Evolutionary conservation across 2,329 filamentous ascomycete species (phyloP).

Genomic region (Piedraia hortae): DNA sequence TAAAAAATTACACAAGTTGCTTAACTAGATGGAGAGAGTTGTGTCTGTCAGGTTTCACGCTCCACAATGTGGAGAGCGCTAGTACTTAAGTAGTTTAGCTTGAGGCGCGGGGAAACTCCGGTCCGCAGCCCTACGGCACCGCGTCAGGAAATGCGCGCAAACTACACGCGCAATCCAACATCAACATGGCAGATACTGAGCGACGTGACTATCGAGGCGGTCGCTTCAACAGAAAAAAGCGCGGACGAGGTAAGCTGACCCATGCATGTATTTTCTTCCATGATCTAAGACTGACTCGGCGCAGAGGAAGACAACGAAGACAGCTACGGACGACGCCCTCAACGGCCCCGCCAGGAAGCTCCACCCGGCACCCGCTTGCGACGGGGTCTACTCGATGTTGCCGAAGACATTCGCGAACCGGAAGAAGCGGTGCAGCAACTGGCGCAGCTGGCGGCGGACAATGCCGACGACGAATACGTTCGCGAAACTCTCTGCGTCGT

Average conservation of each 20-base stretch:
- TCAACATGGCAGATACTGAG: too few species aligned
- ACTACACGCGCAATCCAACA: too few species aligned
- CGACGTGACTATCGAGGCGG: slow-evolving; percentile 9
- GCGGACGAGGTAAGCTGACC: slow-evolving; percentile 41
- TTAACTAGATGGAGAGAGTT: too few species aligned
- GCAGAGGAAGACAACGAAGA: slow-evolving; percentile 55
- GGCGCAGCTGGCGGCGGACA: slow-evolving; percentile 49
- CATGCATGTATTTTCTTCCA: too few species aligned
- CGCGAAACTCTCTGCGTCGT: slow-evolving; percentile 46
- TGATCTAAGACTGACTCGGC: too few species aligned
- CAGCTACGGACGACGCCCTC: slow-evolving; percentile 31
- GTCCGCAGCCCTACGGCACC: not conserved
- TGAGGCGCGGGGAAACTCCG: slow-evolving; percentile 1
- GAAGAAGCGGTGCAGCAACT: slow-evolving; percentile 53
- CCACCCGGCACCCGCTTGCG: slow-evolving; percentile 36
- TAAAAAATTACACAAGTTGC: too few species aligned
- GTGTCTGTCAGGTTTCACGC: too few species aligned
- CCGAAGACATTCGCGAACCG: slow-evolving; percentile 53
- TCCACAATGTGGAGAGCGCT: too few species aligned
- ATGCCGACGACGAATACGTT: slow-evolving; percentile 63
- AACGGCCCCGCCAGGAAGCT: slow-evolving; percentile 47
- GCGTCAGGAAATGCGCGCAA: too few species aligned
- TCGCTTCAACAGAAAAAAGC: slow-evolving; percentile 33
- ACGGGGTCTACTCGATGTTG: slow-evolving; percentile 51
- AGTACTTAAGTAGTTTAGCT: too few species aligned